Evolutionary conservation across 352 stramenopile species (phyloP), one percentile per base, ranked within the genome.

Genomic region (Pythium phragmiticola): DNA sequence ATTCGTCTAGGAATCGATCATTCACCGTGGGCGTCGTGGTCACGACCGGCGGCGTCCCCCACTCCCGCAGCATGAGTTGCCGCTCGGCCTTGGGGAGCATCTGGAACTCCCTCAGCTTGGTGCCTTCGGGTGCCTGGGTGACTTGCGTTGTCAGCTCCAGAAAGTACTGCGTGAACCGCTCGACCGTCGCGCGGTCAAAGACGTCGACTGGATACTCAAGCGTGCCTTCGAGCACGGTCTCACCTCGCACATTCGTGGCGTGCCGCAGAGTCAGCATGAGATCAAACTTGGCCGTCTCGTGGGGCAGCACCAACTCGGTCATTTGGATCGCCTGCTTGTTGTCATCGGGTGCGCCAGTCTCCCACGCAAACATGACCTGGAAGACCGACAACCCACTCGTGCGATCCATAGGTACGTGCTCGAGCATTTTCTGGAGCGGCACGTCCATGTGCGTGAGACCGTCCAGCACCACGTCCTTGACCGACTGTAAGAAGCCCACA

Each of bases 311-410:
- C 19, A 87, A 23, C 33, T 87, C 75, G 57, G 62, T 7, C 57
- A 51, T 36, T 17, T 60, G 19, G 14, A 37, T n/a, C 63, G 57
- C 7, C 60, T 47, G 4, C 21, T 58, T 19, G 13, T 39, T 3
- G 26, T 63, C 48, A 0, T 7, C 17, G 7, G 21, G 37, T 7
- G 2, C 59, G 17, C 23, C 60, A 36, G 59, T 46, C 46, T 88
- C 79, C 63, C 76, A 85, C 0, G 79, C 74, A 64, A 88, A 88
- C 77, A 88, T 84, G 56, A 78, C 72, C 56, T 81, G 69, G 53
- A 80, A 86, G 26, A 86, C 63, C 28, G 68, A 39, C 50, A 12
- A 73, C 64, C 3, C 71, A 57, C 4, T 43, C 5, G 21, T 65
- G 37, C 66, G 59, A 34, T 63, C 65, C 41, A 57, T 58, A 30